Base-by-base conservation (phyloP, 2,329 filamentous ascomycete genomes). In the Alternaria consortialis region DNA sequence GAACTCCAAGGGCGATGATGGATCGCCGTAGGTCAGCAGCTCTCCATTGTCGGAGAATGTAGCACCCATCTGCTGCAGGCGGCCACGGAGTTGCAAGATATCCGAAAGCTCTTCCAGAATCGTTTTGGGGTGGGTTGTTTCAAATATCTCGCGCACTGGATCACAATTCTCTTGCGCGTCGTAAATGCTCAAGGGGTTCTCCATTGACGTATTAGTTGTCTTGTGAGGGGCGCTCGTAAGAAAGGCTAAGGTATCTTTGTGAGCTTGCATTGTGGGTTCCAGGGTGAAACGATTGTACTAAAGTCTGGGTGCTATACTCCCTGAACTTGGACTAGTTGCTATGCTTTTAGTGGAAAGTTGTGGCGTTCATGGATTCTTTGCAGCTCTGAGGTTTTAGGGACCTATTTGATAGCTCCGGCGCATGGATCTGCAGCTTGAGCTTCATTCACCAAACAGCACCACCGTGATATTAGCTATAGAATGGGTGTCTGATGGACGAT, bases 11-110 rank as follows among this genome's bases (percentile, higher is more conserved):
- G 53, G 15, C 7, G 37, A 12, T 2, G n/a, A 27, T 9, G 63
- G 65, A 9, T 61, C 34, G 1, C 63, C 65, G 25, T 61, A 68
- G 4, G 61, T 58, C 2, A 51, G 13, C 23, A 68, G 40, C 23
- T 64, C 56, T n/a, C 63, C 65, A 15, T 36, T 31, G 2, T 31
- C 15, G 2, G 52, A 47, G 29, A 64, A 66, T 2, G 52, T 53
- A 17, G 53, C 46, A 4, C 58, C 61, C 27, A 63, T 47, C 17
- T 64, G 54, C 29, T 66, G 57, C 2, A 68, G 42, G 3, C 56
- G 56, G 12, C 56, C 56, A 6, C 60, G 58, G 8, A 54, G 39
- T 13, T 54, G 17, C 9, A 54, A 11, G 4, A 54, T 36, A 7
- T 54, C 40, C 0, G 40, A 17, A 11, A 54, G 40, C 7, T 54